Evolutionary conservation across 371 early-diverging fungal genomes (phyloP).

Genomic region (Rhizopus sp.): DNA sequence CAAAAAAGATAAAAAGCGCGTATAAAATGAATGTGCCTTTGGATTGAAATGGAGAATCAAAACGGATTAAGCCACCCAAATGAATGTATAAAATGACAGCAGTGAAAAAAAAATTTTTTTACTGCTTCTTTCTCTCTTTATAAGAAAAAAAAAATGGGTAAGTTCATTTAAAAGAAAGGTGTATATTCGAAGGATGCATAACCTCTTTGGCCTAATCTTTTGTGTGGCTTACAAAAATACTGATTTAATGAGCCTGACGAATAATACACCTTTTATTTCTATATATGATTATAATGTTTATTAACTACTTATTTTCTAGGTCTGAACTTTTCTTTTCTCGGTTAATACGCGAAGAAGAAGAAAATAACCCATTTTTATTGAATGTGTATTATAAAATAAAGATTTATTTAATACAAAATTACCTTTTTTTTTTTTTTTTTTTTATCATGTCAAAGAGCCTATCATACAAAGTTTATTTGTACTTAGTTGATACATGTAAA

Average conservation of each 20-base stretch:
- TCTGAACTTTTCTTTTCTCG: not conserved
- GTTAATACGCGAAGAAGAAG: too few species aligned
- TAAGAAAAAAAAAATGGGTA: not conserved
- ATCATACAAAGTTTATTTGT: too few species aligned
- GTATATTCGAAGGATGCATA: constrained; percentile 18
- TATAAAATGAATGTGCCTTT: constrained; percentile 30
- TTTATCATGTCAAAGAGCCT: too few species aligned
- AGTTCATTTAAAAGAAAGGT: not conserved
- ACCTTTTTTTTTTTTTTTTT: too few species aligned
- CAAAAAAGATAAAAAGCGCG: constrained; percentile 29
- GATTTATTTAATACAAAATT: too few species aligned
- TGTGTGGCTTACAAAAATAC: constrained; percentile 32
- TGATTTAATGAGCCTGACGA: constrained; percentile 40
- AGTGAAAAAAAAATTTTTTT: not conserved
- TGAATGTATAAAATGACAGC: not conserved
- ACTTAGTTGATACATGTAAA: too few species aligned
- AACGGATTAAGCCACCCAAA: not conserved
- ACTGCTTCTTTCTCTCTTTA: not conserved
- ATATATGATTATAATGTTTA: not conserved
- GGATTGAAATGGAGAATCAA: constrained; percentile 10
- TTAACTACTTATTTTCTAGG: constrained; percentile 1
- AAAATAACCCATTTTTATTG: too few species aligned
- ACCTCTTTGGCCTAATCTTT: constrained; percentile 29
- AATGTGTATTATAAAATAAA: too few species aligned
- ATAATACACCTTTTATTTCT: not conserved